phyloP scores from a whole-genome alignment of 768 basidiomycete genomes.

The Suillus decipiens region DNA sequence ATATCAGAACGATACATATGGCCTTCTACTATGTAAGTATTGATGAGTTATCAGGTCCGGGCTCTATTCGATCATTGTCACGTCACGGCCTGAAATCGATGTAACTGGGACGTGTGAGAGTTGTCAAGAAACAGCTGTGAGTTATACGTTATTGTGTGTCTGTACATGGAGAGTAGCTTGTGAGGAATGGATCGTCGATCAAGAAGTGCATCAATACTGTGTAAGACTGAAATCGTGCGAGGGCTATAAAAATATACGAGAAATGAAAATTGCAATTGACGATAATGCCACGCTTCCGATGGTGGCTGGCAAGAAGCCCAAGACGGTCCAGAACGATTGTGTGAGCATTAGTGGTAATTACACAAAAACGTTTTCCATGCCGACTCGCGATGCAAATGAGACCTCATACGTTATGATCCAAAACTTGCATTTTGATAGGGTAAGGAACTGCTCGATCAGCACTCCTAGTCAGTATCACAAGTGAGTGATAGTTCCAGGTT shows the following conservation, averaged over 20 bases:
- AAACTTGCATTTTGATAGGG: neutral
- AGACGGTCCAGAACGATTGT: neutral
- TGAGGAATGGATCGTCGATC: neutral
- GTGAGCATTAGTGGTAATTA: neutral
- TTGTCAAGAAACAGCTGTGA: neutral
- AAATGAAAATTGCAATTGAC: neutral
- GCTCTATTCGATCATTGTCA: neutral
- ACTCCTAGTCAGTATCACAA: neutral
- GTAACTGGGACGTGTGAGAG: neutral
- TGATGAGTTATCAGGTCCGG: neutral
- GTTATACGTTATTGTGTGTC: neutral
- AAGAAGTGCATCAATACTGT: neutral
- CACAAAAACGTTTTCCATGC: neutral
- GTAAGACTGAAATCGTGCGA: neutral
- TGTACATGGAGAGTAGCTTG: neutral
- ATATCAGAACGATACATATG: neutral
- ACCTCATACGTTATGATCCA: neutral
- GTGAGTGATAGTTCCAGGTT: constrained; percentile 1
- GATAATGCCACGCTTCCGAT: neutral
- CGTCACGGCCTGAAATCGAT: neutral
- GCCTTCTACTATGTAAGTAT: neutral
- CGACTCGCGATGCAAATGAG: neutral
- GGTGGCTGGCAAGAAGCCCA: neutral
- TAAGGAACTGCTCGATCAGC: neutral
- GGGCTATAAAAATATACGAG: neutral